A percentile compares a stretch with the other conserved stretches of the same genome.
Evolutionary conservation across 140 eudicot genomes (phyloP).

Genomic region (Anethum foeniculum): DNA sequence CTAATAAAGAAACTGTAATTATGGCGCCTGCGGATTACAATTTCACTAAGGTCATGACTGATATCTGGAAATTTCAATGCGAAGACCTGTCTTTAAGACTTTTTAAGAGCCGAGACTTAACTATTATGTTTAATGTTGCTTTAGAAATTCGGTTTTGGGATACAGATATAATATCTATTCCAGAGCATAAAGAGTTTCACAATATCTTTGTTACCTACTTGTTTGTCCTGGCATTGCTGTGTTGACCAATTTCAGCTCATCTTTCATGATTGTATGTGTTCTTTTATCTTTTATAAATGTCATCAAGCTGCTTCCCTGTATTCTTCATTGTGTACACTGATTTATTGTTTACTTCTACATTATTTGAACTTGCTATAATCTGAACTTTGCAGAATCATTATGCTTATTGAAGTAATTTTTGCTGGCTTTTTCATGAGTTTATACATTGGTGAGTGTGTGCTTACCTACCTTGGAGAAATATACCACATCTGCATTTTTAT

Average conservation of each 20-base stretch:
- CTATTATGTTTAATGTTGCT: background rate
- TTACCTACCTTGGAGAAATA: background rate
- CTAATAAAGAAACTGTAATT: background rate
- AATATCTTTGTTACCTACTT: background rate
- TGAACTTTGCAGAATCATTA: conserved; percentile 69
- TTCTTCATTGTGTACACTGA: background rate
- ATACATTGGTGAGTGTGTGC: conserved; percentile 60
- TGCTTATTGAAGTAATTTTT: conserved; percentile 73
- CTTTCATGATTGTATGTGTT: background rate
- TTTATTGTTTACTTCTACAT: background rate
- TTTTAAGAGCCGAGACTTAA: background rate
- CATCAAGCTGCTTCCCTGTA: background rate
- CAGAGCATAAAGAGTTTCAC: background rate
- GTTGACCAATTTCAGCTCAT: background rate
- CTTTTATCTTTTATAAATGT: background rate
- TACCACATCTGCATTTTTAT: background rate
- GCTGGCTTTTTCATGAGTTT: conserved; percentile 71
- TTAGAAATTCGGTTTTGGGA: background rate
- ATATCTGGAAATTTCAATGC: background rate
- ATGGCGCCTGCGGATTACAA: background rate
- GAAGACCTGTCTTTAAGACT: background rate
- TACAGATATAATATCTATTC: background rate
- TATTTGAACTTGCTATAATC: conserved; percentile 17
- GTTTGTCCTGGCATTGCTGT: background rate
- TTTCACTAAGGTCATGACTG: background rate